These are phyloP conservation scores for Toxoplasma gondii DNA, from an alignment of 169 alveolate species.

Conservation along the genomic window DNA sequence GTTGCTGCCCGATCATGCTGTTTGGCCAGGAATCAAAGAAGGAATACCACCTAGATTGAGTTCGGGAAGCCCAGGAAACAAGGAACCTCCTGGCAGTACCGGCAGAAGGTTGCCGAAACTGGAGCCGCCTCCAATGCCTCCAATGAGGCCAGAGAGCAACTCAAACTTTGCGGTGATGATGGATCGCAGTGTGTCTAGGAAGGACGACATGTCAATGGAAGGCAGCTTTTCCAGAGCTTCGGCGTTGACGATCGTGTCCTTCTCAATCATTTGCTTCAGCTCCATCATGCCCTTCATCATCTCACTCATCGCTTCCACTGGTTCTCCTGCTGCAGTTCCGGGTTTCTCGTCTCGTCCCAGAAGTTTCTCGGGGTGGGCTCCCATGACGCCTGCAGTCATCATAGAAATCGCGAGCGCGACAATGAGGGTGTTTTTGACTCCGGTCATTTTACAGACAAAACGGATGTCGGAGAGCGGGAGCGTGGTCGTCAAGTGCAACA, in stretches of 20 bases:
- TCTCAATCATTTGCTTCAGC: conserved; percentile 7
- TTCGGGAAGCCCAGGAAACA: background rate
- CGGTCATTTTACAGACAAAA: background rate
- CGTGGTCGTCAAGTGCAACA: background rate
- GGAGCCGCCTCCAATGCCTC: conserved; percentile 12
- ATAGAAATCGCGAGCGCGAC: background rate
- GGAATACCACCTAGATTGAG: background rate
- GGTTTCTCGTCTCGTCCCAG: background rate
- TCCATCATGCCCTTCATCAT: conserved; percentile 33
- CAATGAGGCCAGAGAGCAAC: conserved; percentile 22
- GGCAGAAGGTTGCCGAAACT: background rate
- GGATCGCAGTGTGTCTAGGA: conserved; percentile 13
- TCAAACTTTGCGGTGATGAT: conserved; percentile 16
- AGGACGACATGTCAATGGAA: background rate
- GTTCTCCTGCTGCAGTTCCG: background rate
- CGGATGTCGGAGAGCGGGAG: background rate
- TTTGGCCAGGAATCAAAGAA: background rate
- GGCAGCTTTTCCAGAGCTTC: conserved; percentile 8
- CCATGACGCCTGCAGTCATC: background rate
- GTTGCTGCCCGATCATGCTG: background rate
- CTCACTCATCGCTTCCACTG: background rate
- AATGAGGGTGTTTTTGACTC: background rate
- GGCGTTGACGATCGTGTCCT: background rate
- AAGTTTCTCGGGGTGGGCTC: background rate
- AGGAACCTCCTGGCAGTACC: background rate